Evolutionary conservation across 2,329 filamentous ascomycete species (phyloP).

Genomic region (Aspergillus ibericus): DNA sequence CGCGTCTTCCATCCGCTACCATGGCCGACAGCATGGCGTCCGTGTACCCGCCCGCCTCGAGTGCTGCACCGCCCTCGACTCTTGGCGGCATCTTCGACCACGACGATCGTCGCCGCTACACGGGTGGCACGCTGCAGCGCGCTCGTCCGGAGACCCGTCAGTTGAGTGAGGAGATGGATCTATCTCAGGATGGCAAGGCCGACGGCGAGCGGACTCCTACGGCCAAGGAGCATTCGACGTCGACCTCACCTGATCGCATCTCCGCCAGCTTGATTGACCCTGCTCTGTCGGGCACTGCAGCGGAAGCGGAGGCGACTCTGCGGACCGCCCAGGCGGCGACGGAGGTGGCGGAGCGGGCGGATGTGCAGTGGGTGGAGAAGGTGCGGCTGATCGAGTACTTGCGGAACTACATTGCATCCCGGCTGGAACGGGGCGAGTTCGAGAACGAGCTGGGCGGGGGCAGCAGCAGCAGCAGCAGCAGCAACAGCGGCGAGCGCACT

Average conservation of each 20-base stretch:
- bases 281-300: constrained; percentile 35
- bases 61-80: constrained; percentile 61
- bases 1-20: constrained; percentile 60
- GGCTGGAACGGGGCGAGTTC: constrained; percentile 56
- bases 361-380: constrained; percentile 64
- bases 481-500: constrained; percentile 12
- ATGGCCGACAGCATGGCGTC: constrained; percentile 56
- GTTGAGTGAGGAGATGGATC: constrained; percentile 37
- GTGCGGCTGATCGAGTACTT: constrained; percentile 64
- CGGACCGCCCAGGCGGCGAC: constrained; percentile 40
- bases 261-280: constrained; percentile 45
- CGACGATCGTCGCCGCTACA: constrained; percentile 62
- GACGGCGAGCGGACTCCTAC: constrained; percentile 36
- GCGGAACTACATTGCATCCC: constrained; percentile 57
- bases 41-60: constrained; percentile 51
- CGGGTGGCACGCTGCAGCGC: constrained; percentile 60
- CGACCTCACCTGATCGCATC: constrained; percentile 26
- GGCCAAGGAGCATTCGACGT: constrained; percentile 25
- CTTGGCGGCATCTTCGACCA: constrained; percentile 61
- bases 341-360: constrained; percentile 42
- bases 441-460: constrained; percentile 22
- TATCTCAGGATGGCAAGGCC: constrained; percentile 32
- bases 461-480: background rate
- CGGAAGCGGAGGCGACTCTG: constrained; percentile 34
- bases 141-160: constrained; percentile 46